These are phyloP conservation scores for Suhomyces emberorum DNA, from an alignment of 805 yeast genomes.

Conservation along the genomic window DNA sequence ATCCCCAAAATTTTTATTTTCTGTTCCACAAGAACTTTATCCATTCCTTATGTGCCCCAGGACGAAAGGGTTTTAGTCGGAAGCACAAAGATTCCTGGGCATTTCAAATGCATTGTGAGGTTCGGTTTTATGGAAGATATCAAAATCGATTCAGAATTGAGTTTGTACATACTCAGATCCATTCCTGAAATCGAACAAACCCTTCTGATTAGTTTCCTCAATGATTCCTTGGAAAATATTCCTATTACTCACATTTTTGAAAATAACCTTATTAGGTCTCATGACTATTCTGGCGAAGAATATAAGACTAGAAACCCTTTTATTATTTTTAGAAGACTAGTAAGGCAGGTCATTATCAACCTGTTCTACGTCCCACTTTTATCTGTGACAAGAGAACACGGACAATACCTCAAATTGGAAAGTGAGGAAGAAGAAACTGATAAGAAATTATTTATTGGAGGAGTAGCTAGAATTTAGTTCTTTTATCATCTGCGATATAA, in stretches of 20 bases:
- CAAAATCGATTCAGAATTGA: slow-evolving; percentile 17
- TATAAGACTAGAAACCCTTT: slow-evolving; percentile 17
- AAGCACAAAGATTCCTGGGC: slow-evolving; percentile 41
- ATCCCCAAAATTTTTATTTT: slow-evolving; percentile 45
- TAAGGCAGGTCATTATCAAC: slow-evolving; percentile 21
- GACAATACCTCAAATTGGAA: slow-evolving; percentile 16
- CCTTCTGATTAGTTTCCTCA: slow-evolving; percentile 7
- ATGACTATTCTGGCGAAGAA: slow-evolving; percentile 14
- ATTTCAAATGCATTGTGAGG: slow-evolving; percentile 46
- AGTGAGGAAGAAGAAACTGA: slow-evolving; percentile 20
- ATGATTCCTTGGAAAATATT: slow-evolving; percentile 6
- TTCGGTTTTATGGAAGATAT: slow-evolving; percentile 50
- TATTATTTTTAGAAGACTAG: slow-evolving; percentile 7
- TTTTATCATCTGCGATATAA: no score
- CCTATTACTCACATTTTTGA: slow-evolving; percentile 31
- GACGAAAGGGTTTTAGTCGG: slow-evolving; percentile 42
- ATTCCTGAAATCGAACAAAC: slow-evolving; percentile 17
- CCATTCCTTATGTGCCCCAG: slow-evolving; percentile 39
- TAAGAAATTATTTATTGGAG: slow-evolving; percentile 25
- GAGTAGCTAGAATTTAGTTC: slow-evolving; percentile 20
- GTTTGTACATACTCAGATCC: slow-evolving; percentile 16
- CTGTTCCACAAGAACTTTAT: slow-evolving; percentile 38
- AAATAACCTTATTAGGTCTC: slow-evolving; percentile 24
- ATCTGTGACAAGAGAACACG: slow-evolving; percentile 16
- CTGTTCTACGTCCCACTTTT: slow-evolving; percentile 25